These are phyloP conservation scores for Fusarium sp. DNA, from an alignment of 2,329 filamentous ascomycete species.

Conservation along the genomic window DNA sequence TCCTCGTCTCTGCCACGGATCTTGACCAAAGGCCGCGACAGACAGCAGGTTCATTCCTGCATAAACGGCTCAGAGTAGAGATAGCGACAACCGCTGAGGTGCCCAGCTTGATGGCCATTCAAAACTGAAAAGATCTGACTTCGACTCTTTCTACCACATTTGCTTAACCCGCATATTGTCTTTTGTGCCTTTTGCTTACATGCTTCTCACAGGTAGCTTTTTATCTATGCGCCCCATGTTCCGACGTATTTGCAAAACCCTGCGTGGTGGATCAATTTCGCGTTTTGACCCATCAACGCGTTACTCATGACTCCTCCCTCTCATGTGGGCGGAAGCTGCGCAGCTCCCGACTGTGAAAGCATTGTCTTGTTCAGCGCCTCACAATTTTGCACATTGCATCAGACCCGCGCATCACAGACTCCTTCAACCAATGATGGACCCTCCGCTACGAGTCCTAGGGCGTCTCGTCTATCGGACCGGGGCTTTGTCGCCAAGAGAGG, in stretches of 20 bases:
- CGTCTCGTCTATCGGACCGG: slow-evolving; percentile 11
- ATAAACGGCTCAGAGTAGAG: slow-evolving; percentile 31
- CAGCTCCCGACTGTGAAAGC: slow-evolving; percentile 26
- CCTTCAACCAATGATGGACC: not conserved
- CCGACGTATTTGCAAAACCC: slow-evolving; percentile 9
- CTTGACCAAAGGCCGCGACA: slow-evolving; percentile 73
- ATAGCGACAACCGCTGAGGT: slow-evolving; percentile 65
- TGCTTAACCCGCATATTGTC: not conserved
- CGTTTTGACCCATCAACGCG: slow-evolving; percentile 16
- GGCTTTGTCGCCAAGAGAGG: slow-evolving; percentile 39
- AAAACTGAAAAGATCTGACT: slow-evolving; percentile 86
- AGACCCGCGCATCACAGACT: slow-evolving; percentile 2
- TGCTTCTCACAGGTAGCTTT: slow-evolving; percentile 8
- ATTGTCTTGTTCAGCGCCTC: slow-evolving; percentile 30
- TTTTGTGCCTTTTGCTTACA: slow-evolving; percentile 20
- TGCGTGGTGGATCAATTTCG: slow-evolving; percentile 23
- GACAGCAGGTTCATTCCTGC: slow-evolving; percentile 55
- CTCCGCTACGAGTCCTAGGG: slow-evolving; percentile 5
- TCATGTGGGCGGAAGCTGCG: slow-evolving; percentile 36
- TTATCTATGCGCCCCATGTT: slow-evolving; percentile 18
- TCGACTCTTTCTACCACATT: slow-evolving; percentile 28
- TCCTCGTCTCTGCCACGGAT: slow-evolving; percentile 61
- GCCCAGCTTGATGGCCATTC: slow-evolving; percentile 64
- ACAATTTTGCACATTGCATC: slow-evolving; percentile 35
- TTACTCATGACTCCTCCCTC: slow-evolving; percentile 37